A percentile compares a stretch with the other conserved stretches of the same genome.
Conservation (phyloP, 2,329 filamentous ascomycete genomes). For the Aaosphaeria arxii region DNA sequence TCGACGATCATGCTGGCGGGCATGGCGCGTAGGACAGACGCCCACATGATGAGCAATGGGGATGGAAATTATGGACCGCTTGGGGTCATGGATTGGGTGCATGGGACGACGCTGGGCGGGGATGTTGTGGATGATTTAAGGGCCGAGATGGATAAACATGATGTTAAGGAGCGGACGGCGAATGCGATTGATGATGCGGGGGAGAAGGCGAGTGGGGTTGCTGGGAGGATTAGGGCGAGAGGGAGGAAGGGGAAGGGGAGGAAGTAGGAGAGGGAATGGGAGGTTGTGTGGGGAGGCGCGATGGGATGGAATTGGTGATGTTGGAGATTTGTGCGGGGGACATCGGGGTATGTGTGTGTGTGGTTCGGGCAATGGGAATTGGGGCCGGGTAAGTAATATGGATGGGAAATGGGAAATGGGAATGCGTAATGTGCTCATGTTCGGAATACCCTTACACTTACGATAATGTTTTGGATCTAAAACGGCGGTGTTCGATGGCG, state of each 20-base stretch:
- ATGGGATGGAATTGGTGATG: not conserved
- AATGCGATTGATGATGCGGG: conserved; percentile 34
- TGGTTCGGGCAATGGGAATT: no score
- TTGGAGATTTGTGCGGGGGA: not conserved
- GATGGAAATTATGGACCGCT: conserved; percentile 61
- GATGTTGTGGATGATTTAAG: conserved; percentile 55
- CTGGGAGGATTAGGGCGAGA: conserved; percentile 24
- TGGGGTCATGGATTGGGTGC: conserved; percentile 51
- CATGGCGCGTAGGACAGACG: conserved; percentile 57
- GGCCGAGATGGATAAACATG: conserved; percentile 56
- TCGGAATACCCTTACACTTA: no score
- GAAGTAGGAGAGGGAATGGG: not conserved
- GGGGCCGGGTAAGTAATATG: no score
- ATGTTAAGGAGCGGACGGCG: conserved; percentile 43
- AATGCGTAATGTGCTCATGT: not conserved
- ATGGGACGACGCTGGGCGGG: conserved; percentile 49
- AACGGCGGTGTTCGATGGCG: no score
- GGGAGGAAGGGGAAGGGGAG: conserved; percentile 23
- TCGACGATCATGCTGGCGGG: conserved; percentile 56
- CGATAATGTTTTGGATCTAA: no score
- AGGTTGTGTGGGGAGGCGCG: not conserved
- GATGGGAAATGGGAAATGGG: not conserved
- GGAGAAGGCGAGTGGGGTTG: conserved; percentile 26
- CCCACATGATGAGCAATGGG: conserved; percentile 57
- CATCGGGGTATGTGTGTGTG: not conserved